These are phyloP conservation scores for Anethum foeniculum DNA, from an alignment of 140 eudicot genomes.

Conservation along the genomic window DNA sequence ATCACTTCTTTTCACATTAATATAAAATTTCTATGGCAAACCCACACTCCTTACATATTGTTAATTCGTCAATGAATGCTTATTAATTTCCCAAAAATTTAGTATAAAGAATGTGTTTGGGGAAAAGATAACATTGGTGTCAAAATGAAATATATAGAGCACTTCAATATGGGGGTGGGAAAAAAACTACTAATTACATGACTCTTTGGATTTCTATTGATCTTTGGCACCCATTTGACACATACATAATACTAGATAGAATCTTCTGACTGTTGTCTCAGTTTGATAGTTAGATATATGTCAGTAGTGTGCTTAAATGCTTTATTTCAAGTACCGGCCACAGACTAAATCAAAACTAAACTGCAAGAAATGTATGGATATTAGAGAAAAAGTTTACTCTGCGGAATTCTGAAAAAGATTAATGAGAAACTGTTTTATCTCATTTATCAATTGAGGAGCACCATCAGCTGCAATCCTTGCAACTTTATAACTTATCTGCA, in stretches of 20 bases:
- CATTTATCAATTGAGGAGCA: conserved; percentile 41
- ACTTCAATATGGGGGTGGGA: neutral
- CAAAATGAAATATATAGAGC: neutral
- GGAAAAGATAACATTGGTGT: neutral
- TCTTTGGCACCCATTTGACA: neutral
- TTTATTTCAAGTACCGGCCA: neutral
- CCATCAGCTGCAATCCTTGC: conserved; percentile 80
- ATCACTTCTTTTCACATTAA: neutral
- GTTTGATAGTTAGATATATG: neutral
- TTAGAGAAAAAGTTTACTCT: conserved; percentile 39
- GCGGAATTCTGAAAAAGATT: conserved; percentile 79
- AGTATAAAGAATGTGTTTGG: neutral
- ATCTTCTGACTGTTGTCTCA: neutral
- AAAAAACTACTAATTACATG: neutral
- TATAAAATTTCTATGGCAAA: neutral
- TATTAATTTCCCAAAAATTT: neutral
- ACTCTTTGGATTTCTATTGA: neutral
- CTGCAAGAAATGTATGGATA: neutral
- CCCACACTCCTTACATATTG: neutral
- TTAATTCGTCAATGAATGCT: neutral
- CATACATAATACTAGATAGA: neutral
- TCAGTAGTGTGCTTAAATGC: neutral
- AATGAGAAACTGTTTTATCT: conserved; percentile 54
- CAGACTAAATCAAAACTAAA: neutral
- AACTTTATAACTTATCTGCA: conserved; percentile 69